phyloP scores from a whole-genome alignment of 495 filamentous ascomycete genomes.

The Aspergillus nanangensis region DNA sequence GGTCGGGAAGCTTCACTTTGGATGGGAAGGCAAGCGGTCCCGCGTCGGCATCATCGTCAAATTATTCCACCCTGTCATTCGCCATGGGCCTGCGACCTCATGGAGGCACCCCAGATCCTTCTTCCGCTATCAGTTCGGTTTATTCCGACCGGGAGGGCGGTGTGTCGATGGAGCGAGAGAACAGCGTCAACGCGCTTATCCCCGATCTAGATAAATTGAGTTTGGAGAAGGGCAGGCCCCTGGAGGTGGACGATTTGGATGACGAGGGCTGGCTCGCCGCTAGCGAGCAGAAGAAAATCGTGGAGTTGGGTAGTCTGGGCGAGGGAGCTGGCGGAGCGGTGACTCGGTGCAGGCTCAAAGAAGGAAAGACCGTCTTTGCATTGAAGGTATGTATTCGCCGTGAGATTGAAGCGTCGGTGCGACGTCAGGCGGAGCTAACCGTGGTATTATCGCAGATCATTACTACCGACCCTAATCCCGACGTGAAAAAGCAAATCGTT shows the following conservation, averaged over 20 bases:
- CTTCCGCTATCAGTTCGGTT: conserved; percentile 79
- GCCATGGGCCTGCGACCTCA: conserved; percentile 56
- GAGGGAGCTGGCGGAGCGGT: conserved; percentile 96
- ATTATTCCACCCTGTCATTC: conserved; percentile 72
- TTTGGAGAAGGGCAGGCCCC: conserved; percentile 69
- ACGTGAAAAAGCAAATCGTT: conserved; percentile 96
- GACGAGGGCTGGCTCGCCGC: conserved; percentile 94
- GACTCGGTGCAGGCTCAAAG: conserved; percentile 81
- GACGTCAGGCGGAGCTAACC: conserved; percentile 9
- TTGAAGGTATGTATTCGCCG: conserved; percentile 66
- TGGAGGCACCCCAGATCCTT: conserved; percentile 72
- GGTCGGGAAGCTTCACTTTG: conserved; percentile 68
- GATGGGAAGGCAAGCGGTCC: conserved; percentile 71
- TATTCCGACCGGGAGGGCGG: conserved; percentile 71
- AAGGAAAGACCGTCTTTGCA: conserved; percentile 91
- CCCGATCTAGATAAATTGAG: conserved; percentile 71
- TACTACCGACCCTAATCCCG: conserved; percentile 94
- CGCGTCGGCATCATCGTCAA: conserved; percentile 77
- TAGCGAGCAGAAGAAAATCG: conserved; percentile 78
- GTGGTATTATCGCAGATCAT: conserved; percentile 80
- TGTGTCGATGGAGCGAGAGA: conserved; percentile 69
- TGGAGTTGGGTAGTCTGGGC: conserved; percentile 84
- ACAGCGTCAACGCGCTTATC: conserved; percentile 59
- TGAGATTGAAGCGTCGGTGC: background rate
- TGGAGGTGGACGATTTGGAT: conserved; percentile 92